Conservation (phyloP, 305 asterid genomes). For the Rubia occidens region DNA sequence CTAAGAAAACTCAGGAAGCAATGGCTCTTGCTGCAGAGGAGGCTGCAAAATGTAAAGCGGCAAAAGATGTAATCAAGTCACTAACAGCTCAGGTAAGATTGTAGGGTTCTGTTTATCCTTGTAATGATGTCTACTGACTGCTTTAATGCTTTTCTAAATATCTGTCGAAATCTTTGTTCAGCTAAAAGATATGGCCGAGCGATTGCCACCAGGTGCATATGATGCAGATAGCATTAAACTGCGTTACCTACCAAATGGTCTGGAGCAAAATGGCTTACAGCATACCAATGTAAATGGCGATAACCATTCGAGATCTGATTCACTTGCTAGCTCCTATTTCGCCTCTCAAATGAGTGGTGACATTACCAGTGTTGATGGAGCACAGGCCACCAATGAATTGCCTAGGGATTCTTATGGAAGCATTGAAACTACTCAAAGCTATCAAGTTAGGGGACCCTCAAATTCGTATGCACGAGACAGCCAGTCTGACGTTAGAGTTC, state of each 20-base stretch:
- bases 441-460: slow-evolving; percentile 31
- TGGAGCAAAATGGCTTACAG: slow-evolving; percentile 50
- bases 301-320: slow-evolving; percentile 37
- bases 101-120: slow-evolving; percentile 7
- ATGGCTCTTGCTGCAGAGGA: slow-evolving; percentile 74
- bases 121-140: neutral
- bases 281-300: slow-evolving; percentile 44
- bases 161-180: slow-evolving; percentile 22
- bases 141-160: slow-evolving; percentile 10
- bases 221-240: slow-evolving; percentile 64
- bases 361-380: slow-evolving; percentile 28
- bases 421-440: slow-evolving; percentile 30
- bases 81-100: slow-evolving; percentile 73
- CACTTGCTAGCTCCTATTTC: slow-evolving; percentile 27
- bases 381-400: slow-evolving; percentile 20
- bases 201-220: slow-evolving; percentile 80
- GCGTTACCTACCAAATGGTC: slow-evolving; percentile 55
- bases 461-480: slow-evolving; percentile 36
- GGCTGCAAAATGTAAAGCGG: slow-evolving; percentile 87
- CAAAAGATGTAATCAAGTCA: slow-evolving; percentile 89
- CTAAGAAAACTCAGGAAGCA: slow-evolving; percentile 77
- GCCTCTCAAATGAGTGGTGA: slow-evolving; percentile 37
- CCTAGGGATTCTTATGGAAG: slow-evolving; percentile 24
- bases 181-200: slow-evolving; percentile 96
- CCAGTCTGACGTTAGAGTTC: slow-evolving; percentile 32